Evolutionary conservation across 73 alveolate species (phyloP).

Genomic region (Symbiodinium pilosum): DNA sequence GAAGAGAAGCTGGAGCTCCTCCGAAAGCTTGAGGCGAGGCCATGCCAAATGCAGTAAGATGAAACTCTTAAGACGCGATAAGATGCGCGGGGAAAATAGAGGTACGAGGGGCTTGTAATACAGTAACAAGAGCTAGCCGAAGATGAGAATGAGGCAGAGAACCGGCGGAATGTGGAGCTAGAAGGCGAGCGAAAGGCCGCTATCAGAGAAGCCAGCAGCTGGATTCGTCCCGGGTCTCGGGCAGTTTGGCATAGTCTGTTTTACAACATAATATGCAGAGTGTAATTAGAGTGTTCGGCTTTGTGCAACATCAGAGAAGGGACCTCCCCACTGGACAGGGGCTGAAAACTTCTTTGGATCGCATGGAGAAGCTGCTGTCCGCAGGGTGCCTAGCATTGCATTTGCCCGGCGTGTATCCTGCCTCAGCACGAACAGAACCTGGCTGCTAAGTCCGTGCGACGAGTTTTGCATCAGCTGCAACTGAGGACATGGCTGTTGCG

Average conservation of each 20-base stretch:
- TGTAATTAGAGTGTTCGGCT: too few species aligned
- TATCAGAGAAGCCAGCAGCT: too few species aligned
- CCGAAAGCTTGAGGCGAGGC: background rate
- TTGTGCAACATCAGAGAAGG: too few species aligned
- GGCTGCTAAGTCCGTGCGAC: background rate
- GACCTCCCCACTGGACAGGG: too few species aligned
- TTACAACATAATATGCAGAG: too few species aligned
- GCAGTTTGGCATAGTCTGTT: too few species aligned
- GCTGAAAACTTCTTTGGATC: background rate
- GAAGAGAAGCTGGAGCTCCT: background rate
- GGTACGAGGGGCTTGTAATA: too few species aligned
- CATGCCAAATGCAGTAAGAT: background rate
- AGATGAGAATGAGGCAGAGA: background rate
- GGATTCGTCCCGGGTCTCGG: too few species aligned
- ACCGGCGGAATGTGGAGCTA: background rate
- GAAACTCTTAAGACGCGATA: too few species aligned
- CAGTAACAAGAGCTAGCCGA: too few species aligned
- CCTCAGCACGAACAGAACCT: background rate
- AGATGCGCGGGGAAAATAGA: too few species aligned
- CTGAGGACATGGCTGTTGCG: conserved; percentile 9
- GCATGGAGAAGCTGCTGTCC: background rate
- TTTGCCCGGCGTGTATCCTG: background rate
- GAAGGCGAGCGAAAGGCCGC: background rate
- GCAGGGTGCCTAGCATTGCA: background rate
- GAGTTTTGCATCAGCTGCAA: background rate